phyloP scores from a whole-genome alignment of 345 rosid genomes.

The Aethionema arabicum region DNA sequence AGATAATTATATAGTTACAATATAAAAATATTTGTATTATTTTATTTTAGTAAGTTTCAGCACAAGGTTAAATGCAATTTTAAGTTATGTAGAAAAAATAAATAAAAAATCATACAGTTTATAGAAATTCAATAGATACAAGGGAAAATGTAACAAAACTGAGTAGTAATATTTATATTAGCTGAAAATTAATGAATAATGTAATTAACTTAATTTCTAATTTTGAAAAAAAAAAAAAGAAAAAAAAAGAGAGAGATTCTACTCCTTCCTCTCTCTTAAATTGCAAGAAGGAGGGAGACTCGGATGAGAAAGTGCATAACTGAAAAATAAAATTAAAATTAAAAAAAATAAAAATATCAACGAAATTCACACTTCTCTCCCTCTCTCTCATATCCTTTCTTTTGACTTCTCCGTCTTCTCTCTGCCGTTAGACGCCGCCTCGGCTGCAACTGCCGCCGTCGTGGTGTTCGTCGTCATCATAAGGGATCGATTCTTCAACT shows the following conservation, averaged over 20 bases:
- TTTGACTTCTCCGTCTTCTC: constrained; percentile 20
- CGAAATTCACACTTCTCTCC: not conserved
- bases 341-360: constrained; percentile 4
- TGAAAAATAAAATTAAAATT: not conserved
- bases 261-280: constrained; percentile 21
- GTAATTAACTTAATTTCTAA: not conserved
- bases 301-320: constrained; percentile 25
- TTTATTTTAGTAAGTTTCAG: too few relatives aligned
- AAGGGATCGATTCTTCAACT: not conserved
- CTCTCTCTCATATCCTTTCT: constrained; percentile 1
- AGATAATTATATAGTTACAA: too few relatives aligned
- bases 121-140: too few relatives aligned
- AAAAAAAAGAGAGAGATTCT: constrained; percentile 25
- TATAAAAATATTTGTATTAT: too few relatives aligned
- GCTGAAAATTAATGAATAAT: too few relatives aligned
- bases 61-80: too few relatives aligned
- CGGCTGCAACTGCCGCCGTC: constrained; percentile 18
- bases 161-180: too few relatives aligned
- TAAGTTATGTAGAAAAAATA: too few relatives aligned
- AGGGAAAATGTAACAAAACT: too few relatives aligned
- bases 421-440: constrained; percentile 28
- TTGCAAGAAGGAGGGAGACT: constrained; percentile 18
- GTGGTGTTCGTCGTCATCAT: constrained; percentile 18
- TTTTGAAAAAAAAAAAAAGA: not conserved
- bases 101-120: too few relatives aligned